Percentiles rank a stretch among this genome's conserved stretches.
Conservation (phyloP, 1,284 basidiomycete genomes). For the Agroathelia rolfsii region DNA sequence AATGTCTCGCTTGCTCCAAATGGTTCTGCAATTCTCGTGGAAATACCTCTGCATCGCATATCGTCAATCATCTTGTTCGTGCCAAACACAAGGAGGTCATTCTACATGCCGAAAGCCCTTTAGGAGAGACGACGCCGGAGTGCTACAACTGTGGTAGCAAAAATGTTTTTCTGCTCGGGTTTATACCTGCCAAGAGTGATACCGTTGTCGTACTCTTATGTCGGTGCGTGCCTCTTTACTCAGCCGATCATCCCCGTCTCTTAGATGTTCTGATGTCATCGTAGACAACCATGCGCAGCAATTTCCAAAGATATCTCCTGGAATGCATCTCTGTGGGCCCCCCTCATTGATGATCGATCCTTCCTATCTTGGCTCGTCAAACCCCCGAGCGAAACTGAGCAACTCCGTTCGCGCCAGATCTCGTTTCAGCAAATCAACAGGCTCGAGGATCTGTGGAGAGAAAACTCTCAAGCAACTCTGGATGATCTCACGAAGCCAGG, state of each 20-base stretch:
- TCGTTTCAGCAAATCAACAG: conserved; percentile 96
- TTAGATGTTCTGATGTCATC: conserved; percentile 4
- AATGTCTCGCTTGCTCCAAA: conserved; percentile 91
- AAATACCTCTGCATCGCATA: conserved; percentile 96
- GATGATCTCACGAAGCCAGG: conserved; percentile 96
- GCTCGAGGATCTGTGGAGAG: conserved; percentile 96
- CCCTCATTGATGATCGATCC: conserved; percentile 94
- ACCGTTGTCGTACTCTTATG: conserved; percentile 98
- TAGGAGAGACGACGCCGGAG: conserved; percentile 96
- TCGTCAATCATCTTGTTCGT: conserved; percentile 97
- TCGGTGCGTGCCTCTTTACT: conserved; percentile 46
- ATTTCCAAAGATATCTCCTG: conserved; percentile 97
- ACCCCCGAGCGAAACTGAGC: conserved; percentile 90
- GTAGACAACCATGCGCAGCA: conserved; percentile 95
- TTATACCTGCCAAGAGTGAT: conserved; percentile 98
- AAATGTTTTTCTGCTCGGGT: conserved; percentile 98
- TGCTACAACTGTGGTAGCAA: conserved; percentile 99
- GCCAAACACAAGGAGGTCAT: conserved; percentile 99
- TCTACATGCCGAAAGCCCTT: conserved; percentile 87
- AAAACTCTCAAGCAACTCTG: conserved; percentile 88
- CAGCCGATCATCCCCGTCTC: not conserved
- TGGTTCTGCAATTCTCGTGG: conserved; percentile 99
- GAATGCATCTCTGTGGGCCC: conserved; percentile 97
- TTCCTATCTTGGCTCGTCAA: conserved; percentile 99
- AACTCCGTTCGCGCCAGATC: conserved; percentile 90